Evolutionary conservation across 257 asterid species (phyloP).

Genomic region (Solanum sitiens): DNA sequence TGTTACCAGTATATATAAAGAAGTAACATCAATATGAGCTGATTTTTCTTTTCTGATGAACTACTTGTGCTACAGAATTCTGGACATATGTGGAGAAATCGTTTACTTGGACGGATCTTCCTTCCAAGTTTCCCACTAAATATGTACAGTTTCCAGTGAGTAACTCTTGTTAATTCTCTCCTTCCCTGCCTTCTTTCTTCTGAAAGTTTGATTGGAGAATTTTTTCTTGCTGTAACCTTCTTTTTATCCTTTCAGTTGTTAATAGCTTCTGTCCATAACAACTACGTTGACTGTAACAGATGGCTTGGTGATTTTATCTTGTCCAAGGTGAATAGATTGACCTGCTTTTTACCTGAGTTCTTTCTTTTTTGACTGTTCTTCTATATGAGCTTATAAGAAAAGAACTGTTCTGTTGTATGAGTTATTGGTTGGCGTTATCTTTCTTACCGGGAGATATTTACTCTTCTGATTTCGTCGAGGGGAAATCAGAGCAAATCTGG

Average conservation of each 20-base stretch:
- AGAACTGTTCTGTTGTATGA: not conserved
- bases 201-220: not conserved
- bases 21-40: not conserved
- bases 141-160: slow-evolving; percentile 94
- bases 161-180: slow-evolving; percentile 1
- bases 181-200: not conserved
- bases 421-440: not conserved
- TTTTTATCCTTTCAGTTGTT: slow-evolving; percentile 38
- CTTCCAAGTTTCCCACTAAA: slow-evolving; percentile 97
- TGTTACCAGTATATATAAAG: not conserved
- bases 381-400: not conserved
- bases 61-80: slow-evolving; percentile 51
- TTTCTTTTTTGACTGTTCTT: not conserved
- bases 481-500: not conserved
- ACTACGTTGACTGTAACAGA: slow-evolving; percentile 91
- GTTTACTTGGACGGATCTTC: slow-evolving; percentile 95
- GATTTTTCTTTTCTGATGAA: not conserved
- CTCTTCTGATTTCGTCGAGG: not conserved
- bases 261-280: slow-evolving; percentile 90
- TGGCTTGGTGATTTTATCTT: slow-evolving; percentile 95
- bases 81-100: slow-evolving; percentile 97
- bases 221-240: not conserved
- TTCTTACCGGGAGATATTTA: not conserved
- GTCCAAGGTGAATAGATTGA: slow-evolving; percentile 56
- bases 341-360: not conserved